Conservation (phyloP, 2,329 filamentous ascomycete genomes). For the Arachnopeziza araneosa region DNA sequence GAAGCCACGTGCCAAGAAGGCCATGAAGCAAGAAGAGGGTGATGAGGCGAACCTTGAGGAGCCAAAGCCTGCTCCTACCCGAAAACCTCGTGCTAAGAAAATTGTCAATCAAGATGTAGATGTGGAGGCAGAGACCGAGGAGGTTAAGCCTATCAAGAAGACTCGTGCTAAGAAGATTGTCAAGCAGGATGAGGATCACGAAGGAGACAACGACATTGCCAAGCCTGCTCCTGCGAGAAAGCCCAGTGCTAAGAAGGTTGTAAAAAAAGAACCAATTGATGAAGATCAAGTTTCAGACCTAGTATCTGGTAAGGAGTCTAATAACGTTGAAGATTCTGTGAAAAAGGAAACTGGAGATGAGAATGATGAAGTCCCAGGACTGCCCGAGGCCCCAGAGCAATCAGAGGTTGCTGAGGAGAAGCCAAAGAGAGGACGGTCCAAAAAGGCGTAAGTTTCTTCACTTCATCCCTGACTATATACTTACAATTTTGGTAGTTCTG, state of each 20-base stretch:
- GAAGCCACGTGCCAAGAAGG: constrained; percentile 32
- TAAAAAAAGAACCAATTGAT: constrained; percentile 17
- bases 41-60: constrained; percentile 10
- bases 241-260: constrained; percentile 31
- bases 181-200: constrained; percentile 3
- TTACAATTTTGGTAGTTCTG: neutral
- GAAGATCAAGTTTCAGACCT: neutral
- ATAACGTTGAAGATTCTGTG: constrained; percentile 11
- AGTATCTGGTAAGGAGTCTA: neutral
- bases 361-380: neutral
- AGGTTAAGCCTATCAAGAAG: constrained; percentile 24
- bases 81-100: constrained; percentile 33
- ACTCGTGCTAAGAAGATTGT: constrained; percentile 23
- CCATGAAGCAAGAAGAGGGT: constrained; percentile 16
- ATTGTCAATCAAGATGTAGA: constrained; percentile 17
- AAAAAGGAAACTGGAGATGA: constrained; percentile 10
- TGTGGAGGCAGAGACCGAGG: constrained; percentile 17
- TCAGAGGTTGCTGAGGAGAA: neutral
- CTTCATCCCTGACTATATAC: neutral
- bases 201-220: constrained; percentile 7
- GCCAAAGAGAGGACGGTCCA: neutral
- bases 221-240: constrained; percentile 21
- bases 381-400: neutral
- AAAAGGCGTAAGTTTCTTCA: neutral
- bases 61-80: constrained; percentile 16